Percentiles rank a stretch among this genome's conserved stretches.
phyloP scores from a whole-genome alignment of 306 rosid species.

The Cucurbita argyrosperma region DNA sequence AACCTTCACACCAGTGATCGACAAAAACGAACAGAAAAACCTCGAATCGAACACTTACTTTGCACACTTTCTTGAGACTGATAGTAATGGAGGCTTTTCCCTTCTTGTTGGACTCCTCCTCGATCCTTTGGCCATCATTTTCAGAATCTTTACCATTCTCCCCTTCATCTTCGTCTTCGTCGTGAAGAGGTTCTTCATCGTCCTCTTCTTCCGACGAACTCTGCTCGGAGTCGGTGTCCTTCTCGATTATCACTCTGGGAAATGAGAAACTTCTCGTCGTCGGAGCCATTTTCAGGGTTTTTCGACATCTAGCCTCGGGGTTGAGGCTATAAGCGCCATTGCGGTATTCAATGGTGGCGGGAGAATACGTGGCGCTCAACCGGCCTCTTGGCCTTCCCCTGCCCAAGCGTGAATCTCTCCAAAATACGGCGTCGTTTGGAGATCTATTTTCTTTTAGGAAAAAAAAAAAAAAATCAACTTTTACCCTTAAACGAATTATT shows the following conservation, averaged over 20 bases:
- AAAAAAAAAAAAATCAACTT: too few species aligned
- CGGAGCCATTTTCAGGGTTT: conserved; percentile 41
- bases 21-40: neutral
- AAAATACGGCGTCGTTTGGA: neutral
- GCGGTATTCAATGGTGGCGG: conserved; percentile 13
- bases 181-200: conserved; percentile 9
- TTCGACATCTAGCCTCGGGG: neutral
- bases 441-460: neutral
- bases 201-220: conserved; percentile 50
- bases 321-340: conserved; percentile 7
- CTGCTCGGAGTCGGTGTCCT: conserved; percentile 59
- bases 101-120: conserved; percentile 27
- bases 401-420: neutral
- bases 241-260: conserved; percentile 52
- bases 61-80: conserved; percentile 74
- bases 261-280: conserved; percentile 41
- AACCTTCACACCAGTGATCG: neutral
- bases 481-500: too few species aligned
- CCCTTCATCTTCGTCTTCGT: conserved; percentile 7
- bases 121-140: conserved; percentile 13
- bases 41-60: conserved; percentile 22
- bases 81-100: conserved; percentile 51
- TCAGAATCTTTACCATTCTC: conserved; percentile 11
- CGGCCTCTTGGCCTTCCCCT: conserved; percentile 12
- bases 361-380: conserved; percentile 29